Evolutionary conservation across 1,284 basidiomycete genomes (phyloP).

Genomic region (Leccinum subrobustum): DNA sequence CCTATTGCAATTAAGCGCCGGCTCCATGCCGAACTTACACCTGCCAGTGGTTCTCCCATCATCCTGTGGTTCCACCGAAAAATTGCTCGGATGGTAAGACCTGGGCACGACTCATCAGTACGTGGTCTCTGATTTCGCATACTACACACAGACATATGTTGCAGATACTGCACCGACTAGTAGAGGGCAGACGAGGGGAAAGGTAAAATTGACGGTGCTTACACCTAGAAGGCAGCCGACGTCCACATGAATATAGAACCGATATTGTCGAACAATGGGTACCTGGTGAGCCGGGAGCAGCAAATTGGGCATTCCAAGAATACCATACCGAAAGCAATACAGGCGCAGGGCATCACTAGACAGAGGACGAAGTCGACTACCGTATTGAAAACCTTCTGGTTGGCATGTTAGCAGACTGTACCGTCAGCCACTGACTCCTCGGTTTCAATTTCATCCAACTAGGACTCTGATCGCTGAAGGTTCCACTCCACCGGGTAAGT

Average conservation of each 20-base stretch:
- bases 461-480: background rate
- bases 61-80: background rate
- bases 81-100: slow-evolving; percentile 11
- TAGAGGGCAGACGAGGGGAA: slow-evolving; percentile 37
- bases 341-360: slow-evolving; percentile 16
- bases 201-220: slow-evolving; percentile 33
- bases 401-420: background rate
- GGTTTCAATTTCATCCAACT: no score
- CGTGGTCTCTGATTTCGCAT: background rate
- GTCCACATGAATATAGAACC: slow-evolving; percentile 40
- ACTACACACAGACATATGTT: slow-evolving; percentile 22
- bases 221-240: slow-evolving; percentile 38
- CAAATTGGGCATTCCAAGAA: background rate
- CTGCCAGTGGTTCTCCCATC: background rate
- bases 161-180: slow-evolving; percentile 31
- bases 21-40: slow-evolving; percentile 7
- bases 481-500: background rate
- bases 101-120: slow-evolving; percentile 10
- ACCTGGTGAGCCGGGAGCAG: slow-evolving; percentile 20
- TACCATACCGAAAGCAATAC: slow-evolving; percentile 16
- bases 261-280: slow-evolving; percentile 39
- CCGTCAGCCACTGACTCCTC: no score
- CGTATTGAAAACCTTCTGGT: slow-evolving; percentile 13
- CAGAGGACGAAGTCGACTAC: slow-evolving; percentile 20
- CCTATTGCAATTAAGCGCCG: slow-evolving; percentile 18